Evolutionary conservation across 208 protist species (phyloP), one percentile per base, ranked within the genome.

Genomic region (Lotmaria passim): DNA sequence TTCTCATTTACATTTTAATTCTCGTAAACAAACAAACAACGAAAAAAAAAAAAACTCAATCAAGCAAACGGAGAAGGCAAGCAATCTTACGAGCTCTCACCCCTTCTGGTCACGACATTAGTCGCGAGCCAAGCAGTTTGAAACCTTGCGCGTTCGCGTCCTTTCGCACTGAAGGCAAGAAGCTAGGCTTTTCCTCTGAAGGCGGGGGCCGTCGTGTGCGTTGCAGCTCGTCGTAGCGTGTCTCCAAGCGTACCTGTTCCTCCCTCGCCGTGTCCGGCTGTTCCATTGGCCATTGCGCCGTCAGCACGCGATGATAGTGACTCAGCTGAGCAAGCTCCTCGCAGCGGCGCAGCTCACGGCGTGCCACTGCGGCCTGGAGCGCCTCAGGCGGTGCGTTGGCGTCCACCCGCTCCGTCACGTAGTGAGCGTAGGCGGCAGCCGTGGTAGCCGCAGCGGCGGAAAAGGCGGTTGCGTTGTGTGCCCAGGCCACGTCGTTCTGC

Each of bases 281-380:
- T 33, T 71, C 71, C 71, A 77, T 77, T 19, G 71, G 63, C 71
- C 71, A 77, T 26, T 77, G 71, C 52, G 56, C n/a, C 56, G 62
- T 71, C 28, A 80, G 28, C 39, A 73, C 62, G 30, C 68, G 60
- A 31, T 80, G 74, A 48, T 91, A 89, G 28, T 61, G 57, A 19
- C 80, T 60, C 28, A 91, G 69, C 23, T 86, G 79, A 24, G 65
- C 41, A 4, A 91, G 51, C 65, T 86, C 78, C 66, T 76, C 44
- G 33, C 79, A 62, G 48, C 79, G 78, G 44, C 44, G 71, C 21
- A 79, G 47, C 30, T 85, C 82, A 30, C 51, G 52, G 19, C 69
- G 69, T n/a, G 82, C 70, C 47, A 89, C 75, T 2, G 74, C 72
- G 8, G 70, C 62, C 43, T 67, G 59, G 28, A 76, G 64, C 21